Base-by-base conservation (phyloP, 805 yeast species). In the Metschnikowia sp. region DNA sequence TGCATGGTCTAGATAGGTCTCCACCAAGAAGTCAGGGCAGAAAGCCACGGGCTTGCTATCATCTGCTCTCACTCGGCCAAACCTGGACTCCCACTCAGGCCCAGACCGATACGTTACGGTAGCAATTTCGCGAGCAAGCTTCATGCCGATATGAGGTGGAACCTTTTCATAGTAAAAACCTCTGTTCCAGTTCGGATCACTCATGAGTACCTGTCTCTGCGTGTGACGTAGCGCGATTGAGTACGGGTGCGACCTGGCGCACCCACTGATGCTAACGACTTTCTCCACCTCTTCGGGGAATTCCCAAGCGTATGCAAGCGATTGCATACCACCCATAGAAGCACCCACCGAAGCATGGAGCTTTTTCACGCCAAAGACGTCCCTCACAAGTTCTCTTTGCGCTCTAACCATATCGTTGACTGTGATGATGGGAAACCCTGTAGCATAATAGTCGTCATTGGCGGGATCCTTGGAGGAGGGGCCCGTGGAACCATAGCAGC, bases 311-410 rank as follows among this genome's bases (percentile, higher is more conserved):
- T 82, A 88, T 0, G 97, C 96, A 46, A 91, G 74, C 8, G 92
- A 83, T 69, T 90, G 97, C 97, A 91, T 89, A n/a, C 97, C 97
- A n/a, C 97, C 97, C 95, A 91, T 88, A 0, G 96, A 88, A 2
- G 96, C 84, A 6, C 97, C 97, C 8, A 91, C 81, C 1, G 88
- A 79, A 2, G 96, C 96, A 64, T 81, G 79, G 26, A 91, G 67
- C 61, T 80, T 84, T 1, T 57, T 40, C 30, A 86, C 84, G 1
- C 83, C 83, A 48, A 90, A 80, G 39, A 77, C 81, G 39, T 82
- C 77, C 28, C 66, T 69, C 15, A 91, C 72, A 37, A 91, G 68
- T 43, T 86, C 74, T 48, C 87, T 76, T 68, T 91, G 97, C 0
- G 95, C 96, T 44, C 96, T 72, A 2, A 88, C 88, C 96, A 91